Evolutionary conservation across 345 rosid species (phyloP), one percentile per base, ranked within the genome.

Genomic region (Excoecaria cochinchinensis): DNA sequence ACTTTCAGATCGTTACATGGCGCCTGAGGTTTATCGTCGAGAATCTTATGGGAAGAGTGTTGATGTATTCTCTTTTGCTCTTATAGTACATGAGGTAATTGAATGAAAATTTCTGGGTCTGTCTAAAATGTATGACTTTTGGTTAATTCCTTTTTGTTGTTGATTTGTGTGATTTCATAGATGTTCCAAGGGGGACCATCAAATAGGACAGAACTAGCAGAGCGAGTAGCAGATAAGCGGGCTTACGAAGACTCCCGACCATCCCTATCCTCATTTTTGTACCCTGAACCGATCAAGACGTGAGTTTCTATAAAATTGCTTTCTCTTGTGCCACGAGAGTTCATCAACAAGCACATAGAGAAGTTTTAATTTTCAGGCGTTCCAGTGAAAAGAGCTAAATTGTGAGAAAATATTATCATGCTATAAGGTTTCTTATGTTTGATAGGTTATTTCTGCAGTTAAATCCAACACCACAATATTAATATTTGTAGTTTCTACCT

Each of bases 31-130:
- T 67, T 89, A 82, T 73, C 87, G 91, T 57, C 86, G 91, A 63
- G 91, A 87, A 79, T 86, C 93, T 50, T 87, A 89, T 72, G 93
- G 93, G 68, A 89, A 86, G 80, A 87, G 90, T 58, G 83, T 87
- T 48, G 91, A 89, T 81, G 89, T 89, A 51, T 89, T 89, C 81
- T 87, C 91, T 52, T 87, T 86, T 78, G 89, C 91, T 67, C 72
- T 89, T 64, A 76, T 86, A 67, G 83, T 87, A 5, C 86, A 86
- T 5, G 89, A 89, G 93, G 90, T 89, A 82, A 70, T 58, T 25
- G 22, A 59, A 69, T 38, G 2, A 31, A 31, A 31, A 31, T 2
- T 31, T 31, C 31, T 31, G 31, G 1, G 2, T 31, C 31, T 31
- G 31, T 31, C 31, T 31, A 31, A 31, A 31, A 31, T 31, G 31